Evolutionary conservation across 1,284 basidiomycete species (phyloP), one percentile per base, ranked within the genome.

Genomic region (Pseudozyma sp.): DNA sequence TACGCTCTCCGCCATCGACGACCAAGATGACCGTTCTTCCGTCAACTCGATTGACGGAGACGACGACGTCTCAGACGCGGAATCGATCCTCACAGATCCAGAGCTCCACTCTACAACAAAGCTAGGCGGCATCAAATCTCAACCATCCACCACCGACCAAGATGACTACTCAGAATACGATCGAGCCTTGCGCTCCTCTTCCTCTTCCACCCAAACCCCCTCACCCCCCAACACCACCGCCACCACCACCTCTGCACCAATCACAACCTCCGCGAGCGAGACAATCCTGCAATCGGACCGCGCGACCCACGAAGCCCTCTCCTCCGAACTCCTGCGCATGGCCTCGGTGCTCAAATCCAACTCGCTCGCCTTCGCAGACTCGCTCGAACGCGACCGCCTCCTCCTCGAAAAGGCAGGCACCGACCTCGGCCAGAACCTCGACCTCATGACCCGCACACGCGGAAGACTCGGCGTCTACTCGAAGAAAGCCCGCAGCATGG

Each of bases 371-470:
- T 84, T 84, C 40, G 72, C 75, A 11, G 73, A 79, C 11, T 77
- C 81, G 9, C 73, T 84, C 37, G 82, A 84, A 58, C 76, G 81
- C 45, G 82, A 84, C 47, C 77, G 81, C 10, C 46, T 68, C 42
- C 64, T 83, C 8, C 67, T 84, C 48, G 81, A 83, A 61, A 63
- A 72, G 55, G 75, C 80, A n/a, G 71, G 61, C 34, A 56, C 67
- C 9, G 61, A 76, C 17, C 64, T 84, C 1, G 61, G 62, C 33
- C 57, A 63, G 14, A 84, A 84, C 53, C 57, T 84, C 40, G 74
- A 77, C 62, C 64, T 84, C 31, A 82, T 84, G 81, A 84, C 82
- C 3, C 67, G 81, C 42, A 83, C 82, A 7, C 68, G 82, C 3
- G 82, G 82, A 37, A 56, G 72, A 13, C 60, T 84, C 10, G 82